phyloP scores from a whole-genome alignment of 2,329 filamentous ascomycete species.

The Sporothrix sp. region DNA sequence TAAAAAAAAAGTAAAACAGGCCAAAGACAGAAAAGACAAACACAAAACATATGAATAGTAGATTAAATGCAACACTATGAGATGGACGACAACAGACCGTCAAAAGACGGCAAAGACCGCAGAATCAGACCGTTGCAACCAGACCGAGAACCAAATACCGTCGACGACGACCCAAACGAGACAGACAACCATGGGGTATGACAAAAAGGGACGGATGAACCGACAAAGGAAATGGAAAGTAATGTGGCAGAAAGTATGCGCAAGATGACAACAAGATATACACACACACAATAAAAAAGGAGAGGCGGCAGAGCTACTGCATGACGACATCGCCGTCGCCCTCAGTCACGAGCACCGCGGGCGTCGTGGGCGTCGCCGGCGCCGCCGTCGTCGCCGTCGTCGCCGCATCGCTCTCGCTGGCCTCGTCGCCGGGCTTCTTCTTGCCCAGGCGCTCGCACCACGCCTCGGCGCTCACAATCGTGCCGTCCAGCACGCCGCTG shows the following conservation, averaged over 20 bases:
- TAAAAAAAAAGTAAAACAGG: too few relatives aligned
- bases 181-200: conserved; percentile 3
- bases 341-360: not conserved
- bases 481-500: conserved; percentile 76
- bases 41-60: too few relatives aligned
- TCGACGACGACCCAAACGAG: not conserved
- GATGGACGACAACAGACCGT: not conserved
- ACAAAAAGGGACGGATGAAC: not conserved
- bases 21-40: too few relatives aligned
- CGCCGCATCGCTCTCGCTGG: not conserved
- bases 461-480: conserved; percentile 78
- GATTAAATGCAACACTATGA: too few relatives aligned
- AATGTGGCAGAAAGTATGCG: not conserved
- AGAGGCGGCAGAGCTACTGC: not conserved
- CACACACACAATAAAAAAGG: not conserved
- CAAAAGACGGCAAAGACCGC: not conserved
- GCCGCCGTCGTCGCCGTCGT: not conserved
- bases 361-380: not conserved
- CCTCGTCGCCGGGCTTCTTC: conserved; percentile 22
- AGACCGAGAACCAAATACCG: not conserved
- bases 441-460: conserved; percentile 76
- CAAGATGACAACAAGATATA: not conserved
- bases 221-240: not conserved
- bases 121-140: too few relatives aligned
- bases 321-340: conserved; percentile 2